Base-by-base conservation (phyloP, 2,329 filamentous ascomycete species). In the Phaeoacremonium minimum region DNA sequence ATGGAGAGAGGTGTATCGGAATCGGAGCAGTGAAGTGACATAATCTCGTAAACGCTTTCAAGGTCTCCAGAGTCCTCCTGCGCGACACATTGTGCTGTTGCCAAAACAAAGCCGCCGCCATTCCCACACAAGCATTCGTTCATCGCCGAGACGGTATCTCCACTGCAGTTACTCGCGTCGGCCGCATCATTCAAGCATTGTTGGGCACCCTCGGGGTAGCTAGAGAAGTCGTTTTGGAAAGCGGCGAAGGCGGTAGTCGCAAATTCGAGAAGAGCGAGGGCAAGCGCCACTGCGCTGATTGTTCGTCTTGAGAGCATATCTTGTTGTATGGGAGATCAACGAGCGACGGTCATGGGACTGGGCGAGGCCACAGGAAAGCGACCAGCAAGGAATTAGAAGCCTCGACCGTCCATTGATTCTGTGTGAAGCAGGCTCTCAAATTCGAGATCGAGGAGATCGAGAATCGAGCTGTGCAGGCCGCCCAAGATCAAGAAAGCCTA, bases 91-190 rank as follows among this genome's bases (percentile, higher is more conserved):
- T 43, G 45, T 4, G 72, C 73, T 3, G 68, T 48, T 20, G 60
- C 59, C 15, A 62, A 66, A 41, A 76, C 56, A 49, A 76, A 77
- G 44, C 65, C 56, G 37, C 66, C 66, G 19, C 59, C 55, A 43
- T 76, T 73, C 42, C 52, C 50, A 48, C 73, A 77, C 3, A 76
- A 58, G 36, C 73, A 77, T 3, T 49, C 35, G 45, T 77, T 76
- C 42, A 74, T 56, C 18, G 61, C 52, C 0, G 47, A 30, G 4
- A 60, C 56, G 1, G 61, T 62, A 15, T 49, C 47, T 14, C 64
- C 65, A 5, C 55, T 53, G 52, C 73, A 77, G 5, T 51, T 46
- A 13, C 63, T 64, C 15, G 40, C 19, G 32, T 57, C 48, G 18
- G 69, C 61, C 5, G 70, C 57, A 13, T 57, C 32, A 43, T 61